Evolutionary conservation across 257 asterid species (phyloP).

Genomic region (Sherardia arvensis): DNA sequence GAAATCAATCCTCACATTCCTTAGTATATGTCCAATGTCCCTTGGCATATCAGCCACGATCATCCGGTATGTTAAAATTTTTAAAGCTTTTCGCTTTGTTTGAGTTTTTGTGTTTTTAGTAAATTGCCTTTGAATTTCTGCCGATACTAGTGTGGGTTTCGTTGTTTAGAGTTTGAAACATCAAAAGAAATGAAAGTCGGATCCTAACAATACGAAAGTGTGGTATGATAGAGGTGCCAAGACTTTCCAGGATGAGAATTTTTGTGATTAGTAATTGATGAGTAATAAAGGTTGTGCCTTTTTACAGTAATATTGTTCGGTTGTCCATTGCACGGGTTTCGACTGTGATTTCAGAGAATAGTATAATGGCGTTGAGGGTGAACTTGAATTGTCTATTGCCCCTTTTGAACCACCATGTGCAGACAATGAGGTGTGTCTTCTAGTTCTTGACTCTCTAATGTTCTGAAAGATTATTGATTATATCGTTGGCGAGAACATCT

Average conservation of each 20-base stretch:
- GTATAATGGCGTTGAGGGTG: too few relatives aligned
- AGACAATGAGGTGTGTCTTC: slow-evolving; percentile 51
- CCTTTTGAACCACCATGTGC: slow-evolving; percentile 56
- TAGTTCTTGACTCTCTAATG: slow-evolving; percentile 3
- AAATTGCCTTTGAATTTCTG: neutral
- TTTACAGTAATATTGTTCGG: too few relatives aligned
- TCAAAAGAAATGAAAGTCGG: slow-evolving; percentile 97
- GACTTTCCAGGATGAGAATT: slow-evolving; percentile 68
- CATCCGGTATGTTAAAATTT: slow-evolving; percentile 49
- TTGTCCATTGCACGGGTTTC: too few relatives aligned
- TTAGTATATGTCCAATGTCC: slow-evolving; percentile 92
- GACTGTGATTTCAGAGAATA: too few relatives aligned
- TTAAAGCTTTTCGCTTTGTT: neutral
- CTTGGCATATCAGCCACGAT: slow-evolving; percentile 86
- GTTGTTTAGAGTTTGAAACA: slow-evolving; percentile 77
- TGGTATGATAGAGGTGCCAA: slow-evolving; percentile 95
- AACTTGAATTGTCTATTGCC: slow-evolving; percentile 63
- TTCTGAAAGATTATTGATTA: neutral
- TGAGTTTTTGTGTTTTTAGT: neutral
- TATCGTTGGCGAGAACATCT: neutral
- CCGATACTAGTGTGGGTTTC: neutral
- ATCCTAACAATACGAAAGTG: slow-evolving; percentile 64
- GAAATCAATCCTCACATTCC: slow-evolving; percentile 99
- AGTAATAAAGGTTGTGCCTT: too few relatives aligned
- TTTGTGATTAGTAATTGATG: too few relatives aligned